Conservation (phyloP, 2,329 filamentous ascomycete genomes). For the Corinectria fuckeliana region DNA sequence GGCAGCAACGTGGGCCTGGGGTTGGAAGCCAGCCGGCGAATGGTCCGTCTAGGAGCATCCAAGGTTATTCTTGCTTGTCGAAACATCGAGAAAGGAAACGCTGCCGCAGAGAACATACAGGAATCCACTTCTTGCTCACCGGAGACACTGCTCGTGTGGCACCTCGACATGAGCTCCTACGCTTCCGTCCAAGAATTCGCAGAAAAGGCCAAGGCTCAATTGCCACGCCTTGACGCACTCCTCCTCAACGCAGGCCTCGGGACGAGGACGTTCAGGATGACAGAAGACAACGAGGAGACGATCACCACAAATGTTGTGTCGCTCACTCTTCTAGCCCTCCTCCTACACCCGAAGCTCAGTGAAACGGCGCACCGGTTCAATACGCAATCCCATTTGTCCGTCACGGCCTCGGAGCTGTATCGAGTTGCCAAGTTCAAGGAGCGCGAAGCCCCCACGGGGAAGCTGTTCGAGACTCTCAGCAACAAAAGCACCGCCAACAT, state of each 20-base stretch:
- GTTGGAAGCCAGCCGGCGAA: slow-evolving; percentile 1
- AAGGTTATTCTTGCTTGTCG: slow-evolving; percentile 3
- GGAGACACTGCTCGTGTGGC: background rate
- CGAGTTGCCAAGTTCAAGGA: slow-evolving; percentile 38
- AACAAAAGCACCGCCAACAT: slow-evolving; percentile 21
- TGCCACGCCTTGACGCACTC: slow-evolving; percentile 52
- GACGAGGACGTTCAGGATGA: slow-evolving; percentile 31
- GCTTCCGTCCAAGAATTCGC: slow-evolving; percentile 54
- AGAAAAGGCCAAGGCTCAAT: slow-evolving; percentile 40
- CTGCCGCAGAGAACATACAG: background rate
- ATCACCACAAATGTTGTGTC: slow-evolving; percentile 61
- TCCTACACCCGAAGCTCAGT: slow-evolving; percentile 59
- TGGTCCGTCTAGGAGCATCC: background rate
- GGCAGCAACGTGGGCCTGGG: slow-evolving; percentile 7
- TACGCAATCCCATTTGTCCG: slow-evolving; percentile 34
- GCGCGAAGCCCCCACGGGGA: slow-evolving; percentile 33
- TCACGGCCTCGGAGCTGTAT: slow-evolving; percentile 40
- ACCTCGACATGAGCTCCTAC: slow-evolving; percentile 37
- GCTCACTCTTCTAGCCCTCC: slow-evolving; percentile 56
- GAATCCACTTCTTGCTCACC: background rate
- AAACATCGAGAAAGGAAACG: background rate
- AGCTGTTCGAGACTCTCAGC: slow-evolving; percentile 37
- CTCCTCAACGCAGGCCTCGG: slow-evolving; percentile 52
- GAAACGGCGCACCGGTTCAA: slow-evolving; percentile 40
- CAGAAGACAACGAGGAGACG: slow-evolving; percentile 54